A percentile compares a stretch with the other conserved stretches of the same genome.
phyloP scores from a whole-genome alignment of 2,329 filamentous ascomycete species.

The Colletotrichum sublineola region DNA sequence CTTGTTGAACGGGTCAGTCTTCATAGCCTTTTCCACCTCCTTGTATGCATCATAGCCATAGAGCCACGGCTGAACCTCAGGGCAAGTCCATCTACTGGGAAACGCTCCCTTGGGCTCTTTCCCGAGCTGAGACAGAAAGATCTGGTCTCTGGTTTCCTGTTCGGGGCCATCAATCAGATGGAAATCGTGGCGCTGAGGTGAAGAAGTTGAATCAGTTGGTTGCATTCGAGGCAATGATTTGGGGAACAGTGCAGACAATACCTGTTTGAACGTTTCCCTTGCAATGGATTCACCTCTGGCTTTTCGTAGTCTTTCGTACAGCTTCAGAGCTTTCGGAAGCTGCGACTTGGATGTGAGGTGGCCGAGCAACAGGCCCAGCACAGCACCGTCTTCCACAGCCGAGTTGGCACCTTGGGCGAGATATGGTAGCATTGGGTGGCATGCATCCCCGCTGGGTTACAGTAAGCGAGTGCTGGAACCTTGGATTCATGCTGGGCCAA shows the following conservation, averaged over 20 bases:
- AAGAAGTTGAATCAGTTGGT: constrained; percentile 26
- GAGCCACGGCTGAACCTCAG: constrained; percentile 72
- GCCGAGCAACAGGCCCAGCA: constrained; percentile 70
- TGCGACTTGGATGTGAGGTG: constrained; percentile 61
- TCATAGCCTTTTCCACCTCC: constrained; percentile 36
- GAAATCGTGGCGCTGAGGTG: constrained; percentile 60
- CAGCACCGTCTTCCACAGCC: constrained; percentile 76
- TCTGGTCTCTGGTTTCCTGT: constrained; percentile 68
- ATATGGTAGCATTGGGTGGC: constrained; percentile 74
- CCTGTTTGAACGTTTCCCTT: constrained; percentile 67
- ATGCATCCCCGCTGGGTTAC: constrained; percentile 65
- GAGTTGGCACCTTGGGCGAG: constrained; percentile 77
- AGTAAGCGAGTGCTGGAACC: constrained; percentile 43
- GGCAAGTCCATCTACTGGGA: constrained; percentile 74
- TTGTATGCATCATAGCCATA: constrained; percentile 71
- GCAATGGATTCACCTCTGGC: constrained; percentile 67
- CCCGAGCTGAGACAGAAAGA: constrained; percentile 69
- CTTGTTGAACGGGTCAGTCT: constrained; percentile 16
- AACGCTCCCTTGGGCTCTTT: constrained; percentile 66
- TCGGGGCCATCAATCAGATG: constrained; percentile 68
- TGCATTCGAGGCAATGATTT: too few relatives aligned
- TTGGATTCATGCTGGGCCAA: background rate
- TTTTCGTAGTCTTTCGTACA: constrained; percentile 64
- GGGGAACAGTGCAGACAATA: constrained; percentile 20
- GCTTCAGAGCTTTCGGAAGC: constrained; percentile 57